A percentile compares a stretch with the other conserved stretches of the same genome.
phyloP scores from a whole-genome alignment of 2,329 filamentous ascomycete genomes.

The Colletotrichum endophyticum region DNA sequence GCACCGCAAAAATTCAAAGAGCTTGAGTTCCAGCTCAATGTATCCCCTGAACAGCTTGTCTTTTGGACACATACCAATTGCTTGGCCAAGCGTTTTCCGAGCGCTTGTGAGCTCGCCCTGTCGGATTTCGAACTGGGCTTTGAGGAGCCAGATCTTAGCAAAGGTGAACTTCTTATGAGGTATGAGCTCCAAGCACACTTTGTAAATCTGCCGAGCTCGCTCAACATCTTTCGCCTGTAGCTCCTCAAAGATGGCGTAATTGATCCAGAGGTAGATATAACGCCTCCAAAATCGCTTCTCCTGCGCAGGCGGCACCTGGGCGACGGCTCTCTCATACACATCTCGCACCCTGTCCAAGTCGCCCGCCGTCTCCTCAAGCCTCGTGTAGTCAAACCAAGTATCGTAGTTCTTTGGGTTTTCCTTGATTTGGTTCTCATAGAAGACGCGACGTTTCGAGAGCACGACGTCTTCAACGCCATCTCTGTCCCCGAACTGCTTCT shows the following conservation, averaged over 20 bases:
- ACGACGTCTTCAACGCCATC: constrained; percentile 97
- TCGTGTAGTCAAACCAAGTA: constrained; percentile 93
- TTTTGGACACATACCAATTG: constrained; percentile 94
- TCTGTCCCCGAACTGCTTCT: constrained; percentile 95
- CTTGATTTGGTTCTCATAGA: constrained; percentile 93
- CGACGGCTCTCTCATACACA: constrained; percentile 93
- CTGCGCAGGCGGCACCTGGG: constrained; percentile 91
- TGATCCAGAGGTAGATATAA: constrained; percentile 98
- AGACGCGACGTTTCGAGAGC: constrained; percentile 87
- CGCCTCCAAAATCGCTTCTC: constrained; percentile 97
- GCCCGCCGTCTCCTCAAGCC: constrained; percentile 84
- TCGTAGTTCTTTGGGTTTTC: constrained; percentile 98
- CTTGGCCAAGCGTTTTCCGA: constrained; percentile 86
- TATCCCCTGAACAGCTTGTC: constrained; percentile 95
- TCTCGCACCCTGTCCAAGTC: constrained; percentile 86
- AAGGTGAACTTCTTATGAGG: constrained; percentile 98
- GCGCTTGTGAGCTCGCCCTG: constrained; percentile 82
- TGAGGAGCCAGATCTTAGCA: constrained; percentile 93
- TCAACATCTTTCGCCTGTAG: constrained; percentile 79
- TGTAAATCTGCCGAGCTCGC: constrained; percentile 87
- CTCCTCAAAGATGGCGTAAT: constrained; percentile 96
- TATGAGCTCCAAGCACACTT: constrained; percentile 83
- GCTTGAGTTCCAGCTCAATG: constrained; percentile 87
- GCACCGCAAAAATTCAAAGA: constrained; percentile 93
- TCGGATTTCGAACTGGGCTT: constrained; percentile 90